These are phyloP conservation scores for Vigna unguiculata DNA, from an alignment of 306 rosid species.

Conservation along the genomic window DNA sequence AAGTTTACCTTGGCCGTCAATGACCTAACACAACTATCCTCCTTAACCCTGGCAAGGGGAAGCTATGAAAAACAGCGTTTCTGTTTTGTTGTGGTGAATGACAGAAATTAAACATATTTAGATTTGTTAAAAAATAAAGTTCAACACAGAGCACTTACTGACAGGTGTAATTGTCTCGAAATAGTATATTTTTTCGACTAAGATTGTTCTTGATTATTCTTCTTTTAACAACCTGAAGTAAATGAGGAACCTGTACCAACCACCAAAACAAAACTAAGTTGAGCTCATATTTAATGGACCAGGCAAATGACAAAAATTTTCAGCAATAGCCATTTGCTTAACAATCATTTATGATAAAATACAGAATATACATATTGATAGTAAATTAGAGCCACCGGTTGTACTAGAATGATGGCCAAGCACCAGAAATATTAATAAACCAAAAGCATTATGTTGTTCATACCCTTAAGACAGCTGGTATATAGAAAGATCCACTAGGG, in stretches of 20 bases:
- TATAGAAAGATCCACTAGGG: slow-evolving; percentile 85
- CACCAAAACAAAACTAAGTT: slow-evolving; percentile 34
- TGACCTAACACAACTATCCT: not conserved
- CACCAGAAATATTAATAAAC: slow-evolving; percentile 22
- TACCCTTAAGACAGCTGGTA: slow-evolving; percentile 97
- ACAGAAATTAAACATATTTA: slow-evolving; percentile 39
- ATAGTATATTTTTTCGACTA: slow-evolving; percentile 84
- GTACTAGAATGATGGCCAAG: slow-evolving; percentile 22
- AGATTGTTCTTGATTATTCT: slow-evolving; percentile 73
- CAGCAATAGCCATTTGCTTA: slow-evolving; percentile 12
- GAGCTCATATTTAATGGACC: slow-evolving; percentile 41
- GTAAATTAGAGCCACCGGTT: slow-evolving; percentile 8
- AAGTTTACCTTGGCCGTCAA: not conserved
- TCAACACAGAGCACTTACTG: slow-evolving; percentile 68
- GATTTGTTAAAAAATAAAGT: slow-evolving; percentile 18
- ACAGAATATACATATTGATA: slow-evolving; percentile 9
- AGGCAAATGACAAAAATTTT: slow-evolving; percentile 30
- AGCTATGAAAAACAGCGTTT: not conserved
- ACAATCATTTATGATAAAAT: slow-evolving; percentile 24
- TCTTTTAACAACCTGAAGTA: slow-evolving; percentile 91
- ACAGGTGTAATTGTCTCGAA: slow-evolving; percentile 85
- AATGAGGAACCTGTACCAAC: slow-evolving; percentile 81
- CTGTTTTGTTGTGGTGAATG: not conserved
- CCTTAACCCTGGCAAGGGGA: not conserved
- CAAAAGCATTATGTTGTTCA: slow-evolving; percentile 26